phyloP scores from a whole-genome alignment of 768 basidiomycete genomes.

The Steccherinum ochraceum region DNA sequence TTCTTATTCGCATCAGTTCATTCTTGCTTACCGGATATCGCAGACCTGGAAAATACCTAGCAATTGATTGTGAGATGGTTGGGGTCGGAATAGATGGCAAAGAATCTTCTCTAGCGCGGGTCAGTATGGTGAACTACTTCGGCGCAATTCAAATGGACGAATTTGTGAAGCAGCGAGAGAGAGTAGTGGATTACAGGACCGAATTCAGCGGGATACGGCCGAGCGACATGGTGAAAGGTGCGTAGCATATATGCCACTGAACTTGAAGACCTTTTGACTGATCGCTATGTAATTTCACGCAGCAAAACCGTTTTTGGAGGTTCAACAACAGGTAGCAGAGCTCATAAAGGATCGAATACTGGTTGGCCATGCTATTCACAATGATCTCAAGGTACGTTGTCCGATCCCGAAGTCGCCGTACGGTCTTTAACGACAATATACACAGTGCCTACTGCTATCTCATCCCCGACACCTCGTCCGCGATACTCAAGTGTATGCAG shows the following conservation, averaged over 20 bases:
- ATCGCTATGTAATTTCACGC: not conserved
- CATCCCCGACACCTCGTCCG: constrained; percentile 59
- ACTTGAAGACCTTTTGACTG: not conserved
- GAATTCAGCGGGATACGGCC: constrained; percentile 80
- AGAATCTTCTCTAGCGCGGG: constrained; percentile 83
- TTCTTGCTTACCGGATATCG: not conserved
- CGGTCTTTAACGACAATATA: not conserved
- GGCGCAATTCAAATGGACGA: constrained; percentile 77
- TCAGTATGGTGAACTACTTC: constrained; percentile 85
- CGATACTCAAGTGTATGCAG: constrained; percentile 63
- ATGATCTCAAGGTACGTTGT: constrained; percentile 76
- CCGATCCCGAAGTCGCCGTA: constrained; percentile 5
- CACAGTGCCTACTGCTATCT: constrained; percentile 46
- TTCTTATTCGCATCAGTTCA: not conserved
- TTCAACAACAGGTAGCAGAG: constrained; percentile 74
- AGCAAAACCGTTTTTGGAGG: constrained; percentile 75
- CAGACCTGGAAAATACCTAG: constrained; percentile 62
- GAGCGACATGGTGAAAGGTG: constrained; percentile 66
- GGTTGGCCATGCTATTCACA: constrained; percentile 86
- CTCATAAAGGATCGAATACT: constrained; percentile 73
- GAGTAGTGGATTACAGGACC: constrained; percentile 90
- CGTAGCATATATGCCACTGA: constrained; percentile 8
- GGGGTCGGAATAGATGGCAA: constrained; percentile 80
- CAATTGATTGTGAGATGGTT: constrained; percentile 98
- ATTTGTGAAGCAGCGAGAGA: constrained; percentile 81